These are phyloP conservation scores for Davidsoniella neocaledoniae DNA, from an alignment of 2,329 filamentous ascomycete genomes.

Conservation along the genomic window DNA sequence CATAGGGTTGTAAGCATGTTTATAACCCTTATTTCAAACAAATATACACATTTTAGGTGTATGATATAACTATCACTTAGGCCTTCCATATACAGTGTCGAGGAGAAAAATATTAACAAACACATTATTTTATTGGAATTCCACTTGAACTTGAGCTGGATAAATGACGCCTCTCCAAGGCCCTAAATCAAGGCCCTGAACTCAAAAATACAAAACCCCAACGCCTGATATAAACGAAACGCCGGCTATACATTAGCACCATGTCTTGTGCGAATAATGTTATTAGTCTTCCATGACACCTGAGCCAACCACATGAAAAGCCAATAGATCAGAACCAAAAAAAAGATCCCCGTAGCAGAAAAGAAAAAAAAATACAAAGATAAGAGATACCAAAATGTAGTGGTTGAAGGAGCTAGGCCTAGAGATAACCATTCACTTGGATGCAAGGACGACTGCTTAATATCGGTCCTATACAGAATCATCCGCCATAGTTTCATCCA, in stretches of 20 bases:
- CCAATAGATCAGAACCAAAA: no score
- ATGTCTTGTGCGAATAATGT: no score
- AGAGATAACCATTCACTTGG: neutral
- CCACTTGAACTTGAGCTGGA: neutral
- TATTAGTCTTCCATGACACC: no score
- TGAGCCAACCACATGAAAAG: no score
- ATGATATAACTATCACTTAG: no score
- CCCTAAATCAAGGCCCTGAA: neutral
- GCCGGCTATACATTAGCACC: no score
- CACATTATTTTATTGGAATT: neutral
- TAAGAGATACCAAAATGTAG: neutral
- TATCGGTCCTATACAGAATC: slow-evolving; percentile 14
- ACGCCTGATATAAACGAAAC: neutral
- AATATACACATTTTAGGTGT: no score
- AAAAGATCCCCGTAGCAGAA: no score
- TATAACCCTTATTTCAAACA: no score
- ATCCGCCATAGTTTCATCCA: slow-evolving; percentile 33
- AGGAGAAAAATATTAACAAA: slow-evolving; percentile 1
- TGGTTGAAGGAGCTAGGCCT: neutral
- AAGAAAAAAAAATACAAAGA: slow-evolving; percentile 5
- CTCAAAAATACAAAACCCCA: neutral
- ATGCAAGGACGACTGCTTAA: neutral
- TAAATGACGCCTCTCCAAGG: neutral
- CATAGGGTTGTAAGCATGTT: no score
- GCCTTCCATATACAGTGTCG: neutral